phyloP scores from a whole-genome alignment of 2,329 filamentous ascomycete species.

The Monosporascus sp. region DNA sequence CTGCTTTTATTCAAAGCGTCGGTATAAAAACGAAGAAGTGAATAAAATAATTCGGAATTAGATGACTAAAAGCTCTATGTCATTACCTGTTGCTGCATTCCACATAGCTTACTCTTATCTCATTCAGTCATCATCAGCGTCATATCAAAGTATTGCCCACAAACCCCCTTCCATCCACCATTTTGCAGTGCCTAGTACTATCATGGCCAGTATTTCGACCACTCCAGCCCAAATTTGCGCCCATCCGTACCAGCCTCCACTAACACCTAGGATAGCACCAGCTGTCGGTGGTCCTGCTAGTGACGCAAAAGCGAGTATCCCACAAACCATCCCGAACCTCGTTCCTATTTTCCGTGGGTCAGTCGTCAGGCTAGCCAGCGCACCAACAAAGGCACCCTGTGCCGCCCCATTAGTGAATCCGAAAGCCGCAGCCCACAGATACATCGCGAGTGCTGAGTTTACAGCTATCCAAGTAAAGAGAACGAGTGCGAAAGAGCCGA shows the following conservation, averaged over 20 bases:
- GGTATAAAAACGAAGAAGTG: too few relatives aligned
- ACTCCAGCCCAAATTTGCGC: conserved; percentile 43
- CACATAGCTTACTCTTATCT: not conserved
- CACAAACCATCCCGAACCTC: conserved; percentile 41
- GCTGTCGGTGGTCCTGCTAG: conserved; percentile 40
- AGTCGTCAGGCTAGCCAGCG: conserved; percentile 36
- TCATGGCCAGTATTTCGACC: conserved; percentile 20
- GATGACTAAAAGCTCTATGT: too few relatives aligned
- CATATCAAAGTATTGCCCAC: conserved; percentile 8
- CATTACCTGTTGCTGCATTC: too few relatives aligned
- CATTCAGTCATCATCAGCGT: too few relatives aligned
- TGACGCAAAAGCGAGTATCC: conserved; percentile 35
- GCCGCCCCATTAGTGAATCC: conserved; percentile 39
- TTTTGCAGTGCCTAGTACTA: conserved; percentile 8
- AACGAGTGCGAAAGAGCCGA: conserved; percentile 38
- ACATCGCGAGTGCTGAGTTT: conserved; percentile 32
- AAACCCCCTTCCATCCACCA: conserved; percentile 11
- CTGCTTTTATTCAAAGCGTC: too few relatives aligned
- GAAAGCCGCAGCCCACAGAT: conserved; percentile 38
- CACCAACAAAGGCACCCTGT: conserved; percentile 36
- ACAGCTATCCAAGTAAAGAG: conserved; percentile 54
- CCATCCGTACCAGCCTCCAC: conserved; percentile 34
- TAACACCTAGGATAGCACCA: conserved; percentile 38
- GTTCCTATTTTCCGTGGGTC: conserved; percentile 40
- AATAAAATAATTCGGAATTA: too few relatives aligned